Percentiles rank a stretch among this genome's conserved stretches.
These are phyloP conservation scores for Trichoderma gracile DNA, from an alignment of 2,329 filamentous ascomycete species.

Conservation along the genomic window DNA sequence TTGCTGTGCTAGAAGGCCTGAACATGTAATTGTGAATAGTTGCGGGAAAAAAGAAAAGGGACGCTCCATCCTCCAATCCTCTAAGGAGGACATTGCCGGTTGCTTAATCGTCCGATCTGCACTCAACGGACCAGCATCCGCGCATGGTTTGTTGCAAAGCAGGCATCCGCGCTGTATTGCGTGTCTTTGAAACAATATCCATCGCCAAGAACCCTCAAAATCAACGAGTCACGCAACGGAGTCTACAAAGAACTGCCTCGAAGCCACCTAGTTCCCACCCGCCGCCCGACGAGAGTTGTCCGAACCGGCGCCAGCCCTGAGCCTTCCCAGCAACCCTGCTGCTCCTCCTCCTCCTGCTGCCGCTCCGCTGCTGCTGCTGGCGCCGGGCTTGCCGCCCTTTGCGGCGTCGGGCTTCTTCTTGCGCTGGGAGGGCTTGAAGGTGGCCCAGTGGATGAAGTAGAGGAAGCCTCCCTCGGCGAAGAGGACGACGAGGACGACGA, in stretches of 20 bases:
- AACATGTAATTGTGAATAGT: not conserved
- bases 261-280: not conserved
- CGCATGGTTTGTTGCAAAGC: conserved; percentile 4
- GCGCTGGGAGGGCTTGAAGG: conserved; percentile 62
- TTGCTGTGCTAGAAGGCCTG: conserved; percentile 12
- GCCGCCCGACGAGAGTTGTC: conserved; percentile 15
- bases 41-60: not conserved
- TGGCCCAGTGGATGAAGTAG: conserved; percentile 62
- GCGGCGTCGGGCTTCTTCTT: conserved; percentile 38
- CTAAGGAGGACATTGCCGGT: not conserved
- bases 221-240: not conserved
- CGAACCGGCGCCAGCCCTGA: not conserved
- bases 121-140: not conserved
- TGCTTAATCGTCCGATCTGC: not conserved
- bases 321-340: conserved; percentile 6
- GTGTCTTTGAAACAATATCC: not conserved
- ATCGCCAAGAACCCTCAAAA: not conserved
- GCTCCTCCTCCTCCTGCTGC: not conserved
- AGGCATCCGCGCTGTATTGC: too few relatives aligned
- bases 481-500: conserved; percentile 55
- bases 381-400: not conserved
- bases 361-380: not conserved
- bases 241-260: not conserved
- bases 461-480: conserved; percentile 49
- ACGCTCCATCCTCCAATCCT: not conserved